A percentile compares a stretch with the other conserved stretches of the same genome.
Evolutionary conservation across 1,284 basidiomycete species (phyloP).

Genomic region (Flammula alnicola): DNA sequence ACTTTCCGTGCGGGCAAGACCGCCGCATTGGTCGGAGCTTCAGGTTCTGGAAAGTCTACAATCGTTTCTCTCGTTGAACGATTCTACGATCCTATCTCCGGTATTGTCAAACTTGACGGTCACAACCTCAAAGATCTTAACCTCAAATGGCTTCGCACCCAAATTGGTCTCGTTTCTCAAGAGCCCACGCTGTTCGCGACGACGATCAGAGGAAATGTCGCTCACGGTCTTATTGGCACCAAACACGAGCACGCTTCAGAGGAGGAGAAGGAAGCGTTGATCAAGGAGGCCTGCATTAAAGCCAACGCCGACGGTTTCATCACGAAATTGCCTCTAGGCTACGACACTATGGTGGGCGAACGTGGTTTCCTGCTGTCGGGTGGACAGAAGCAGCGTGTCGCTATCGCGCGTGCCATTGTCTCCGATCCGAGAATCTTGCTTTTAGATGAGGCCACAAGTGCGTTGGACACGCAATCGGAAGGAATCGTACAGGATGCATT

Average conservation of each 20-base stretch:
- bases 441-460: conserved; percentile 88
- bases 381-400: conserved; percentile 92
- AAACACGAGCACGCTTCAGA: conserved; percentile 69
- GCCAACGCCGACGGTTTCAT: conserved; percentile 94
- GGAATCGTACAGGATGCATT: conserved; percentile 94
- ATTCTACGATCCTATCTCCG: conserved; percentile 86
- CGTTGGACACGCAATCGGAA: conserved; percentile 90
- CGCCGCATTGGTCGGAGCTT: conserved; percentile 88
- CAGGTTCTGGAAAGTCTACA: conserved; percentile 89
- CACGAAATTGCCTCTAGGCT: conserved; percentile 81
- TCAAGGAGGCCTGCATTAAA: conserved; percentile 88
- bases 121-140: conserved; percentile 80
- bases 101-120: conserved; percentile 82
- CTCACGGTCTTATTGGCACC: conserved; percentile 88
- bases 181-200: conserved; percentile 89
- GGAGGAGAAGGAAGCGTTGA: conserved; percentile 79
- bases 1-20: conserved; percentile 80
- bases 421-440: conserved; percentile 86
- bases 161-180: conserved; percentile 91
- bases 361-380: conserved; percentile 91
- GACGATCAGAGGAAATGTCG: conserved; percentile 71
- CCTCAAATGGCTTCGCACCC: conserved; percentile 85
- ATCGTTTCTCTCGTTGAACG: conserved; percentile 82
- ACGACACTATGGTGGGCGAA: conserved; percentile 93
- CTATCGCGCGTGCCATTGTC: conserved; percentile 92